Percentiles rank a stretch among this genome's conserved stretches.
Evolutionary conservation across 768 basidiomycete genomes (phyloP).

Genomic region (Kwoniella shandongensis): DNA sequence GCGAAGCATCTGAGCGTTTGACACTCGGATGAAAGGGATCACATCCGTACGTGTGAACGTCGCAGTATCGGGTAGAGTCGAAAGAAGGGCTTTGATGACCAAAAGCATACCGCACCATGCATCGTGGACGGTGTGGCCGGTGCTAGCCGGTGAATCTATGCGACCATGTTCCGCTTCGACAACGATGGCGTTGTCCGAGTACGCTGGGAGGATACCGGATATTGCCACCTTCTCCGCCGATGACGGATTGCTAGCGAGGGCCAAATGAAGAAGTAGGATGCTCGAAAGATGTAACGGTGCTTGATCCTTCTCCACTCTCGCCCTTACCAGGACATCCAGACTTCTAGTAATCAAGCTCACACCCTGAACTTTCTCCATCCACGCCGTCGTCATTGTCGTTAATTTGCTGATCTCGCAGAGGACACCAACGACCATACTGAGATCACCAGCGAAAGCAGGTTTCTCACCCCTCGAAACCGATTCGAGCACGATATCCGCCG

Average conservation of each 20-base stretch:
- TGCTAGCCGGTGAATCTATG: slow-evolving; percentile 63
- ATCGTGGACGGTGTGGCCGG: slow-evolving; percentile 73
- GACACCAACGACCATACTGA: slow-evolving; percentile 32
- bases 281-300: slow-evolving; percentile 72
- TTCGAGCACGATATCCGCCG: slow-evolving; percentile 52
- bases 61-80: slow-evolving; percentile 62
- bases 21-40: slow-evolving; percentile 80
- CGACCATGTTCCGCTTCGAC: slow-evolving; percentile 71
- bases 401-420: slow-evolving; percentile 33
- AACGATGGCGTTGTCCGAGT: slow-evolving; percentile 78
- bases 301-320: slow-evolving; percentile 60
- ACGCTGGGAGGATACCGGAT: slow-evolving; percentile 75
- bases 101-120: slow-evolving; percentile 82
- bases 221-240: slow-evolving; percentile 83
- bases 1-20: slow-evolving; percentile 73
- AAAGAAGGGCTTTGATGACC: slow-evolving; percentile 73
- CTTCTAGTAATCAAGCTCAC: slow-evolving; percentile 73
- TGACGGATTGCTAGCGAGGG: slow-evolving; percentile 69
- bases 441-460: slow-evolving; percentile 21
- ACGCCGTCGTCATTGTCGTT: slow-evolving; percentile 59
- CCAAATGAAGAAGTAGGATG: slow-evolving; percentile 81
- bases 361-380: slow-evolving; percentile 79
- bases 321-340: slow-evolving; percentile 68
- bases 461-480: slow-evolving; percentile 13
- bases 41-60: slow-evolving; percentile 75